These are phyloP conservation scores for Lachancea lanzarotensis DNA, from an alignment of 805 yeast species.

Conservation along the genomic window DNA sequence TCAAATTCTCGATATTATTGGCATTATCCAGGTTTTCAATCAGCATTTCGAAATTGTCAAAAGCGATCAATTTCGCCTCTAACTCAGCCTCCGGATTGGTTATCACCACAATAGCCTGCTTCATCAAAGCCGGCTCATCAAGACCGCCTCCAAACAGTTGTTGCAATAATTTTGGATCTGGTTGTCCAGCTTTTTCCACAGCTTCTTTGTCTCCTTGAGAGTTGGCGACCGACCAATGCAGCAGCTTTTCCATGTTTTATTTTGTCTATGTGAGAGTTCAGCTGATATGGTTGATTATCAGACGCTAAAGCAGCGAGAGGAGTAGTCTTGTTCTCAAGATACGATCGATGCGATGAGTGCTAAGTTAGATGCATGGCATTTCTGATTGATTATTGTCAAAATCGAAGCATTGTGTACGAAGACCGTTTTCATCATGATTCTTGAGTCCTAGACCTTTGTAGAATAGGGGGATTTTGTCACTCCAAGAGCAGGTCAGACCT, in stretches of 20 bases:
- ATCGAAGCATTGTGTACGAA: too few species aligned
- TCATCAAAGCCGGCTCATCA: slow-evolving; percentile 88
- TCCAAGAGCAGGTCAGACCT: too few species aligned
- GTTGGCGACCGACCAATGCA: slow-evolving; percentile 87
- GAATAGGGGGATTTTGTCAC: too few species aligned
- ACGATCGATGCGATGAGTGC: too few species aligned
- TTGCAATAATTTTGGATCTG: slow-evolving; percentile 73
- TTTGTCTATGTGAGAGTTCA: background rate
- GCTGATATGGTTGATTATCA: too few species aligned
- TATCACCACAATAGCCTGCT: slow-evolving; percentile 59
- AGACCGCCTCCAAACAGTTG: slow-evolving; percentile 73
- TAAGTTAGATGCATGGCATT: too few species aligned
- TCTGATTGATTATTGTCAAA: too few species aligned
- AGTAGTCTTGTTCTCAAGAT: too few species aligned
- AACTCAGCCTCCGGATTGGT: slow-evolving; percentile 49
- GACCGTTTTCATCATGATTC: too few species aligned
- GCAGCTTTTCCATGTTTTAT: slow-evolving; percentile 69
- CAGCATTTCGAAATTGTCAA: slow-evolving; percentile 89
- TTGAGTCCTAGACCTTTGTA: too few species aligned
- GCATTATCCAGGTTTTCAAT: slow-evolving; percentile 94
- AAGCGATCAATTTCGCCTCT: slow-evolving; percentile 65
- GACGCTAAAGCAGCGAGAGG: too few species aligned
- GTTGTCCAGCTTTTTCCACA: slow-evolving; percentile 52
- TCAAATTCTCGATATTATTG: slow-evolving; percentile 76
- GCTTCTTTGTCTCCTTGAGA: slow-evolving; percentile 69